These are phyloP conservation scores for Hygrophorus russula DNA, from an alignment of 768 basidiomycete species.

Conservation along the genomic window DNA sequence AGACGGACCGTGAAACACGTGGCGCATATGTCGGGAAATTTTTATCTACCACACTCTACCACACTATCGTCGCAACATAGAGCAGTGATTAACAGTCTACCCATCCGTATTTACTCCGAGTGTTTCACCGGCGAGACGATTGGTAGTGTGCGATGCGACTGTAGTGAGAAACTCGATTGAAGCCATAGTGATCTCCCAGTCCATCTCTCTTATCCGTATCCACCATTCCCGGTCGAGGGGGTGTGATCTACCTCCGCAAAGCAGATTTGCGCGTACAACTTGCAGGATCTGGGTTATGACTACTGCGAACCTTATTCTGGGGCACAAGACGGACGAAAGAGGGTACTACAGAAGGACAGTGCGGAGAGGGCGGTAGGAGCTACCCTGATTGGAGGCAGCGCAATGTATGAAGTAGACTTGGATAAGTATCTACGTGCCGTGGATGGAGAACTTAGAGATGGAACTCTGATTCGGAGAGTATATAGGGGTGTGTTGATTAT, in stretches of 20 bases:
- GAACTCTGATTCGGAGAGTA: too few relatives aligned
- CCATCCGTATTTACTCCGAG: conserved; percentile 95
- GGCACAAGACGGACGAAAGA: conserved; percentile 89
- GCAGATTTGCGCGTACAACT: conserved; percentile 94
- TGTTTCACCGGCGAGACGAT: conserved; percentile 98
- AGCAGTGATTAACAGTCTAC: conserved; percentile 29
- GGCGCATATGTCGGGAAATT: conserved; percentile 90
- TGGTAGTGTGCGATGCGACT: conserved; percentile 97
- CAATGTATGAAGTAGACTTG: conserved; percentile 60
- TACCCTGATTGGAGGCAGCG: conserved; percentile 62
- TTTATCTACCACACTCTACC: conserved; percentile 35
- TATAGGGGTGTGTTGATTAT: too few relatives aligned
- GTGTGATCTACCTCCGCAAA: conserved; percentile 90
- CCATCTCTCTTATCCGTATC: conserved; percentile 21
- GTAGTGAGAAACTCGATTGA: conserved; percentile 98
- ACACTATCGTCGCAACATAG: conserved; percentile 17
- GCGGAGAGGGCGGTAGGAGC: conserved; percentile 42
- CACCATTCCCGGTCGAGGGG: conserved; percentile 75
- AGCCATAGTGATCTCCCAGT: conserved; percentile 80
- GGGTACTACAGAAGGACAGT: conserved; percentile 40
- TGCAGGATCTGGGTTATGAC: conserved; percentile 98
- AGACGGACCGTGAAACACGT: conserved; percentile 84
- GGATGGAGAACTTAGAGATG: conserved; percentile 22
- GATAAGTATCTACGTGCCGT: conserved; percentile 87
- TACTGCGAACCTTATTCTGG: conserved; percentile 90